phyloP scores from a whole-genome alignment of 2,329 filamentous ascomycete genomes.

The Penicillium oxalicum region DNA sequence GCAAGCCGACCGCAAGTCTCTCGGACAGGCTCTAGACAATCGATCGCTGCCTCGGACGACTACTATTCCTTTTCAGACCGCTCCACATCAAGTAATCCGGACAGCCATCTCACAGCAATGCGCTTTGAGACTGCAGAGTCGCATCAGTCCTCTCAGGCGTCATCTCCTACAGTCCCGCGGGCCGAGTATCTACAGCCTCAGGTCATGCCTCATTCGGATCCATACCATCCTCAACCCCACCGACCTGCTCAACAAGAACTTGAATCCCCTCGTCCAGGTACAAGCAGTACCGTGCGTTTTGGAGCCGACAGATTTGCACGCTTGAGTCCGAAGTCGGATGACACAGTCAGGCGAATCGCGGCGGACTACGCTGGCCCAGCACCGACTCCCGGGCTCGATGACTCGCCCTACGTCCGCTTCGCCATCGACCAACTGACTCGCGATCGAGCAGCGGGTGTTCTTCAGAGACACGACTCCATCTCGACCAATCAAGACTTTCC shows the following conservation, averaged over 20 bases:
- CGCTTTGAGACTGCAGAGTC: slow-evolving; percentile 44
- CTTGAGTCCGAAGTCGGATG: slow-evolving; percentile 21
- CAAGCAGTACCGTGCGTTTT: slow-evolving; percentile 25
- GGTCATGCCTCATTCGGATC: slow-evolving; percentile 8
- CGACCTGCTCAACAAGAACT: slow-evolving; percentile 3
- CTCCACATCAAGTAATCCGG: slow-evolving; percentile 29
- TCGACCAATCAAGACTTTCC: slow-evolving; percentile 42
- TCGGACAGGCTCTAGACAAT: slow-evolving; percentile 41
- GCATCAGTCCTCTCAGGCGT: slow-evolving; percentile 24
- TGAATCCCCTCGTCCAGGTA: slow-evolving; percentile 16
- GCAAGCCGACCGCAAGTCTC: slow-evolving; percentile 42
- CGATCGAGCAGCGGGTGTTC: slow-evolving; percentile 57
- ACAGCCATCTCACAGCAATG: slow-evolving; percentile 34
- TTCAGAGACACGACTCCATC: slow-evolving; percentile 47
- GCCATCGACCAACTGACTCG: slow-evolving; percentile 81
- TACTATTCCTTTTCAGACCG: slow-evolving; percentile 45
- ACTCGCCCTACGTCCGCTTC: slow-evolving; percentile 82
- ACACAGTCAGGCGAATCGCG: slow-evolving; percentile 21
- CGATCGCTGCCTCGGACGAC: slow-evolving; percentile 45
- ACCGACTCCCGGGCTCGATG: slow-evolving; percentile 70
- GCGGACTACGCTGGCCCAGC: slow-evolving; percentile 35
- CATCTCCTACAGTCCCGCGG: slow-evolving; percentile 26
- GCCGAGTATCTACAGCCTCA: slow-evolving; percentile 17
- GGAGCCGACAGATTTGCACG: slow-evolving; percentile 19
- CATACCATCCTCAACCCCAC: slow-evolving; percentile 5